phyloP scores from a whole-genome alignment of 148 eudicot species.

The Rhododendron henanense region DNA sequence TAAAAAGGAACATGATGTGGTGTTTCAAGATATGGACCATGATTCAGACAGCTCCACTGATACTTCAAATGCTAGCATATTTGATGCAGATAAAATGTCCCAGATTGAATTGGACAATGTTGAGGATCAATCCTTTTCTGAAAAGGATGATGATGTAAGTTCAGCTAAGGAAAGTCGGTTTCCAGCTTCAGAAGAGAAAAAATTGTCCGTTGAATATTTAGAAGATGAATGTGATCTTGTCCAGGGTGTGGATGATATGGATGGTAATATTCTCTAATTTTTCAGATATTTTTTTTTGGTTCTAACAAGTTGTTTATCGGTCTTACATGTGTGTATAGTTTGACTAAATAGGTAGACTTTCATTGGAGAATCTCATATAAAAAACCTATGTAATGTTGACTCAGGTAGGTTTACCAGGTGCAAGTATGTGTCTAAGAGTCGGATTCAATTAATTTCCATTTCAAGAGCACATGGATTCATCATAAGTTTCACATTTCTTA shows the following conservation, averaged over 20 bases:
- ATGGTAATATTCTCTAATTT: conserved; percentile 42
- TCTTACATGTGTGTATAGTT: background rate
- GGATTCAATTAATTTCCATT: background rate
- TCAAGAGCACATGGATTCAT: background rate
- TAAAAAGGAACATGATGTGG: conserved; percentile 13
- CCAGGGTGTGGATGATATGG: conserved; percentile 66
- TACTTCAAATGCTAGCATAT: conserved; percentile 24
- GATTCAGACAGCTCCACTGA: conserved; percentile 32
- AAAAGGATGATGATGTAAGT: conserved; percentile 31
- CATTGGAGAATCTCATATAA: background rate
- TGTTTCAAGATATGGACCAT: conserved; percentile 25
- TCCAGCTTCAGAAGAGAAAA: conserved; percentile 32
- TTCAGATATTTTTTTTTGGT: background rate
- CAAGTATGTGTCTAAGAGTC: background rate
- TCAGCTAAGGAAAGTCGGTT: conserved; percentile 19
- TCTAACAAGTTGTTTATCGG: background rate
- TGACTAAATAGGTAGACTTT: background rate
- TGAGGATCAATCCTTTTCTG: conserved; percentile 28
- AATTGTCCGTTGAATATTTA: conserved; percentile 68
- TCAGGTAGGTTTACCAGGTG: background rate
- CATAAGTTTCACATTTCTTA: background rate
- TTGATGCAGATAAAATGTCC: conserved; percentile 20
- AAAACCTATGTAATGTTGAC: background rate
- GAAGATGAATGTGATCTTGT: conserved; percentile 81
- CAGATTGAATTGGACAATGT: conserved; percentile 11